phyloP scores from a whole-genome alignment of 345 rosid species.

The Capsella bursapastoris region DNA sequence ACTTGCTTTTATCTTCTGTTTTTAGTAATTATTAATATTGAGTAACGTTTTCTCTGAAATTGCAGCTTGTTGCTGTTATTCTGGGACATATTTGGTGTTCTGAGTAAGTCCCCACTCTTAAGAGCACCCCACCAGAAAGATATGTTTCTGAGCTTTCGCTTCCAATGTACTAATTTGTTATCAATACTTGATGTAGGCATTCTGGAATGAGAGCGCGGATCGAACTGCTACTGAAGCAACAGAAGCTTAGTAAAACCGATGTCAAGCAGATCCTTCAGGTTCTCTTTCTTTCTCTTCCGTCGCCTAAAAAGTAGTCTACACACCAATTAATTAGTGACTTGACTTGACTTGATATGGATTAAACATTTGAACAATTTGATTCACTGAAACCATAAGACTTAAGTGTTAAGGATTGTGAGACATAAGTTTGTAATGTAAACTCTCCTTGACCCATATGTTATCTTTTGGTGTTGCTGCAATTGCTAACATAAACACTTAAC shows the following conservation, averaged over 20 bases:
- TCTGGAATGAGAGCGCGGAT: conserved; percentile 77
- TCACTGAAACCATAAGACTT: conserved; percentile 7
- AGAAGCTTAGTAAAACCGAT: conserved; percentile 75
- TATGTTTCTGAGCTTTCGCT: background rate
- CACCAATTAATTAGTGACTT: background rate
- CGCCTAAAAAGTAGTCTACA: conserved; percentile 9
- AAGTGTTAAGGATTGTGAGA: background rate
- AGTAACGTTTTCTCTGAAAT: conserved; percentile 24
- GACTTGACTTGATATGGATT: conserved; percentile 1
- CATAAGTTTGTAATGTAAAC: background rate
- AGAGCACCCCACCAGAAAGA: background rate
- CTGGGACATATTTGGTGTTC: conserved; percentile 96
- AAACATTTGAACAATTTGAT: background rate
- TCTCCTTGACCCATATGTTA: background rate
- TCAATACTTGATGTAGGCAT: conserved; percentile 53
- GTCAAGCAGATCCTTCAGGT: conserved; percentile 89
- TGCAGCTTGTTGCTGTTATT: conserved; percentile 86
- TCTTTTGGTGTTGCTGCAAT: background rate
- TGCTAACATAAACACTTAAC: conserved; percentile 18
- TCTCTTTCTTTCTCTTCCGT: conserved; percentile 13
- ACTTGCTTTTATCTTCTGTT: background rate
- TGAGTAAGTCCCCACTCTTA: conserved; percentile 64
- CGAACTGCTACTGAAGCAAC: conserved; percentile 89
- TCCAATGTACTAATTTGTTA: conserved; percentile 21
- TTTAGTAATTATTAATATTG: background rate